These are phyloP conservation scores for Colletotrichum sp. DNA, from an alignment of 2,329 filamentous ascomycete species.

Conservation along the genomic window DNA sequence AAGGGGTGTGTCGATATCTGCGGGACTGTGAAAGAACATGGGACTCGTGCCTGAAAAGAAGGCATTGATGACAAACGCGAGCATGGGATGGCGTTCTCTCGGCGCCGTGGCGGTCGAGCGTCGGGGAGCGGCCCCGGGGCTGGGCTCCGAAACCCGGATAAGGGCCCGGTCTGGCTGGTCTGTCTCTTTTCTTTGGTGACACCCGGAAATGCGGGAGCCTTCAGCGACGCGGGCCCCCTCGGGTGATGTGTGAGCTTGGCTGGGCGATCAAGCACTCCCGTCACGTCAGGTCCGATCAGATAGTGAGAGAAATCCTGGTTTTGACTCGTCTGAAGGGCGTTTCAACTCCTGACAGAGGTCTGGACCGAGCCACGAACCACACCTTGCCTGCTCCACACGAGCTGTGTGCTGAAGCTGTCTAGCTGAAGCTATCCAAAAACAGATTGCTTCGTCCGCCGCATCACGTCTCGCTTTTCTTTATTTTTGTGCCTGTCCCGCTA, in stretches of 20 bases:
- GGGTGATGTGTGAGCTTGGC: neutral
- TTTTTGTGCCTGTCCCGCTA: neutral
- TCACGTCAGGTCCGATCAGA: neutral
- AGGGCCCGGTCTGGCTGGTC: neutral
- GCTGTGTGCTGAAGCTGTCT: neutral
- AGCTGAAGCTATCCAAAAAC: neutral
- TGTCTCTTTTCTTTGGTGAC: neutral
- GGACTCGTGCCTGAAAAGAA: neutral
- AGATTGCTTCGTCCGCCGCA: neutral
- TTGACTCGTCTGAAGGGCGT: constrained; percentile 2
- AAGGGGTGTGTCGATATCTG: neutral
- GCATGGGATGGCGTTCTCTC: neutral
- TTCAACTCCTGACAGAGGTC: neutral
- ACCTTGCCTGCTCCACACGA: neutral
- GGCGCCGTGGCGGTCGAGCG: neutral
- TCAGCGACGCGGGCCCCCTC: neutral
- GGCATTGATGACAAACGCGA: neutral
- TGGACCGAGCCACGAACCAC: neutral
- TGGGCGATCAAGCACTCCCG: neutral
- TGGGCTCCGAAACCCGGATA: neutral
- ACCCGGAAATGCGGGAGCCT: neutral
- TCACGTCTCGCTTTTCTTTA: neutral
- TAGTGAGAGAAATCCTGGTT: neutral
- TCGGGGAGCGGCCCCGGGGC: neutral
- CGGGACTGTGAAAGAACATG: neutral